phyloP scores from a whole-genome alignment of 345 rosid species.

The Iberis pinnata region DNA sequence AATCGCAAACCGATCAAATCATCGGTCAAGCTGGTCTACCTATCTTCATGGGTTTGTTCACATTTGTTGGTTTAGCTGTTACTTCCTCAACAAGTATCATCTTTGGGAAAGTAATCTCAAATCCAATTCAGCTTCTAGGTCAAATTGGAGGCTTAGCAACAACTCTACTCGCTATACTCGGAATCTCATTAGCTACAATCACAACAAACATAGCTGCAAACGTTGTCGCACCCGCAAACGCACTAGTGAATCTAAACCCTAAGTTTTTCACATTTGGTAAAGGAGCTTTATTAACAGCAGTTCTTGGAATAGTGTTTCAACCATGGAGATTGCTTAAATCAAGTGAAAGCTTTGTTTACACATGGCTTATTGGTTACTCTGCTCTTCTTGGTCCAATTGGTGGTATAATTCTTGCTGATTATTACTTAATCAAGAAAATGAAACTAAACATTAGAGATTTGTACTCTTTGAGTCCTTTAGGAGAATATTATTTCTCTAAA shows the following conservation, averaged over 20 bases:
- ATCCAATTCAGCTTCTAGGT: slow-evolving; percentile 68
- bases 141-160: slow-evolving; percentile 65
- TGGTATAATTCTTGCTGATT: slow-evolving; percentile 66
- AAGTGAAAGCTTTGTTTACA: slow-evolving; percentile 91
- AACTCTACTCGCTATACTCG: slow-evolving; percentile 54
- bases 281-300: slow-evolving; percentile 76
- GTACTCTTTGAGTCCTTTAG: slow-evolving; percentile 50
- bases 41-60: slow-evolving; percentile 79
- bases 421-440: slow-evolving; percentile 48
- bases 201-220: slow-evolving; percentile 94
- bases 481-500: slow-evolving; percentile 52
- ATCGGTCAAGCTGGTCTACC: slow-evolving; percentile 83
- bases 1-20: slow-evolving; percentile 65
- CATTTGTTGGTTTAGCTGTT: slow-evolving; percentile 77
- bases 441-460: slow-evolving; percentile 48
- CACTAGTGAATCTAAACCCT: slow-evolving; percentile 78
- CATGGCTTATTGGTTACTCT: slow-evolving; percentile 88
- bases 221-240: slow-evolving; percentile 88
- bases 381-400: slow-evolving; percentile 86
- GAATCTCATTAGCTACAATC: slow-evolving; percentile 75
- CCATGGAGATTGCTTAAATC: slow-evolving; percentile 83
- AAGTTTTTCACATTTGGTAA: slow-evolving; percentile 68
- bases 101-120: slow-evolving; percentile 70
- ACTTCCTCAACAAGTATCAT: slow-evolving; percentile 71
- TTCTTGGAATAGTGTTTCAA: slow-evolving; percentile 76